phyloP scores from a whole-genome alignment of 768 basidiomycete genomes.

The Rhodotorula diobovata region DNA sequence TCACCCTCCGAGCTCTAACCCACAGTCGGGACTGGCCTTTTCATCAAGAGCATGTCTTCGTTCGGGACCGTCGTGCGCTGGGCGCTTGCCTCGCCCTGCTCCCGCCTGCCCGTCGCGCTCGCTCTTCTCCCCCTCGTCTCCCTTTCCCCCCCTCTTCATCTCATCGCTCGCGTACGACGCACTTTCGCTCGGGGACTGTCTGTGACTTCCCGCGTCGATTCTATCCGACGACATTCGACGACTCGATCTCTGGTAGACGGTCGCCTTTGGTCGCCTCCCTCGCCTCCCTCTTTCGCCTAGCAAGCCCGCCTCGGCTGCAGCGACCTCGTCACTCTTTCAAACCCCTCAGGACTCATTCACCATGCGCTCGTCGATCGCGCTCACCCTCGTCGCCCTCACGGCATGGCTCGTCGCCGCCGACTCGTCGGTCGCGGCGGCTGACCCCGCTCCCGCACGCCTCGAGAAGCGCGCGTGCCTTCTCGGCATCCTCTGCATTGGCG shows the following conservation, averaged over 20 bases:
- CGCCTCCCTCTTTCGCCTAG: neutral
- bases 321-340: neutral
- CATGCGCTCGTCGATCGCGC: neutral
- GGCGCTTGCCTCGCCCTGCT: too few species aligned
- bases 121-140: neutral
- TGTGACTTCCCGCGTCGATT: neutral
- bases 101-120: too few species aligned
- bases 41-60: too few species aligned
- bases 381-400: neutral
- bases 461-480: conserved; percentile 25
- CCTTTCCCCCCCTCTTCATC: neutral
- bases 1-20: too few species aligned
- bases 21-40: too few species aligned
- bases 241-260: conserved; percentile 1
- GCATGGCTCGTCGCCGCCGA: neutral
- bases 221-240: neutral
- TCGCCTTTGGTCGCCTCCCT: neutral
- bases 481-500: conserved; percentile 4
- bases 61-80: too few species aligned
- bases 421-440: neutral
- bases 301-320: neutral
- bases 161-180: neutral
- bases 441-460: neutral
- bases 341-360: neutral
- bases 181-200: neutral